These are phyloP conservation scores for Populus hybrid DNA, from an alignment of 441 rosid genomes.

Conservation along the genomic window DNA sequence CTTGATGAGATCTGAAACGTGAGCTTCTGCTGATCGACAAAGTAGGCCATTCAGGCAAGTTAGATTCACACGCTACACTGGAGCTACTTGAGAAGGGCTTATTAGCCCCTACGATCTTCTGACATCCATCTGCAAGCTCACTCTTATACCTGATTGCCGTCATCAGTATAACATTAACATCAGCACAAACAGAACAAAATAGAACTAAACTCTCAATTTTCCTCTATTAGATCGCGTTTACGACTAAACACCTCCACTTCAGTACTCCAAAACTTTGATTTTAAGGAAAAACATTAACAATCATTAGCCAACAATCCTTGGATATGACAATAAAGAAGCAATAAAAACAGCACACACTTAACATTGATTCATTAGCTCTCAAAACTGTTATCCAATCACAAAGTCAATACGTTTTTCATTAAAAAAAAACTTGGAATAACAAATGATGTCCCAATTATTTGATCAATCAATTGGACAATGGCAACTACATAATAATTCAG, in stretches of 20 bases:
- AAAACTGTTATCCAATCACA: not conserved
- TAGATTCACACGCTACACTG: slow-evolving; percentile 12
- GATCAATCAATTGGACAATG: not conserved
- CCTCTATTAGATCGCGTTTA: not conserved
- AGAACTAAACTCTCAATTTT: not conserved
- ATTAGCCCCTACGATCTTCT: not conserved
- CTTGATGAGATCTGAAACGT: slow-evolving; percentile 9
- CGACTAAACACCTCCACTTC: not conserved
- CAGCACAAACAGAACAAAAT: not conserved
- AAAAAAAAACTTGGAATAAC: not conserved
- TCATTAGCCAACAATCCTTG: not conserved
- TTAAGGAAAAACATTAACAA: not conserved
- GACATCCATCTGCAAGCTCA: slow-evolving; percentile 18
- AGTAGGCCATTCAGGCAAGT: slow-evolving; percentile 12
- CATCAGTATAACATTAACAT: not conserved
- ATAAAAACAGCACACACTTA: not conserved
- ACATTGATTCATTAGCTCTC: not conserved
- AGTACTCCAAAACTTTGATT: not conserved
- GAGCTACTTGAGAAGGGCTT: slow-evolving; percentile 7
- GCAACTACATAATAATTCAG: not conserved
- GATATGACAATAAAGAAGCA: not conserved
- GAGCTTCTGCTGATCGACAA: slow-evolving; percentile 17
- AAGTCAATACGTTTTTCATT: not conserved
- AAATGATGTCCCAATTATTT: not conserved
- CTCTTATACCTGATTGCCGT: slow-evolving; percentile 26